These are phyloP conservation scores for Sporothrix mexicana DNA, from an alignment of 2,329 filamentous ascomycete genomes.

Conservation along the genomic window DNA sequence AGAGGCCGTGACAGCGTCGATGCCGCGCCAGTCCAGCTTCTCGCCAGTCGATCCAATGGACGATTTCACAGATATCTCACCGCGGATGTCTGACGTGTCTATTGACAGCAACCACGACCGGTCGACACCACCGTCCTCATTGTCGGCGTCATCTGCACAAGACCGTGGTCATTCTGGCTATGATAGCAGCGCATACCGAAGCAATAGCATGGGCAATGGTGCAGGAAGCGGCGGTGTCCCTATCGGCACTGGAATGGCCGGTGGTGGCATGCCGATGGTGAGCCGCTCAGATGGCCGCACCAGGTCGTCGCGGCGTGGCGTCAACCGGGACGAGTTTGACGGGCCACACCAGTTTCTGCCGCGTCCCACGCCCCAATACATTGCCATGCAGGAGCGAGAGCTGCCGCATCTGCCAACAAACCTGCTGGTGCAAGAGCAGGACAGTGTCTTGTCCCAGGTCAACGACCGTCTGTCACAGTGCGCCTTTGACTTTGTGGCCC, in stretches of 20 bases:
- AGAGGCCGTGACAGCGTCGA: not conserved
- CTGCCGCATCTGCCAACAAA: slow-evolving; percentile 83
- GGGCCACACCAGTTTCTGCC: slow-evolving; percentile 83
- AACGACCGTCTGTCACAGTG: slow-evolving; percentile 86
- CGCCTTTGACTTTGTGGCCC: slow-evolving; percentile 88
- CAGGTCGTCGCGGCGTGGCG: slow-evolving; percentile 69
- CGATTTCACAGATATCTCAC: slow-evolving; percentile 58
- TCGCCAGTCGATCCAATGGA: slow-evolving; percentile 65
- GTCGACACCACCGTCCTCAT: slow-evolving; percentile 43
- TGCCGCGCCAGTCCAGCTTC: slow-evolving; percentile 53
- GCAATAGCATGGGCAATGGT: not conserved
- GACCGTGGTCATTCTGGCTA: not conserved
- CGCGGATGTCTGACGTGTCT: slow-evolving; percentile 65
- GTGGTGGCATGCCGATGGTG: slow-evolving; percentile 49
- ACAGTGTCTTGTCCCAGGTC: slow-evolving; percentile 77
- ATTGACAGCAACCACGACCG: slow-evolving; percentile 57
- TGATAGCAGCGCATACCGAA: not conserved
- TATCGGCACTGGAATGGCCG: slow-evolving; percentile 2
- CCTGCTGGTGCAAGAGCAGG: slow-evolving; percentile 82
- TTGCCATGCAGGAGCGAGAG: slow-evolving; percentile 78
- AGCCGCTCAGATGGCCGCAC: slow-evolving; percentile 57
- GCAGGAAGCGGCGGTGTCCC: slow-evolving; percentile 43
- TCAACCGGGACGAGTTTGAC: slow-evolving; percentile 88
- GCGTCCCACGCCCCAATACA: slow-evolving; percentile 70
- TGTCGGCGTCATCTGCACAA: not conserved